phyloP scores from a whole-genome alignment of 1,284 basidiomycete species.

The Trametes polyzona region DNA sequence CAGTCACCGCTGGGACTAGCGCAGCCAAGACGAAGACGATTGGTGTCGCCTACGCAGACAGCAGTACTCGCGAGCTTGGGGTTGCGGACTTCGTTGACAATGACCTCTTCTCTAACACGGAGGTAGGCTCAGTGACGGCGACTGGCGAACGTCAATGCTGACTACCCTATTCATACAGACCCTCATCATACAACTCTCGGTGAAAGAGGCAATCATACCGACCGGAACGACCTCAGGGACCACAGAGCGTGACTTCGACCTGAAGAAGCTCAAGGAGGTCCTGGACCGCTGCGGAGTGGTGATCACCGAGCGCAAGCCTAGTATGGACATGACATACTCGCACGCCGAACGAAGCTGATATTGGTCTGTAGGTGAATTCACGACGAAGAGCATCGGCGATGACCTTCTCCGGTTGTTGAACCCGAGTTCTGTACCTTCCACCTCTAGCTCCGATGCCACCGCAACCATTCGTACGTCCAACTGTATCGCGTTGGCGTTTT shows the following conservation, averaged over 20 bases:
- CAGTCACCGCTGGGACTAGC: constrained; percentile 43
- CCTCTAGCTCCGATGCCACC: constrained; percentile 52
- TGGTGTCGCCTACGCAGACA: constrained; percentile 80
- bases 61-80: constrained; percentile 73
- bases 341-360: neutral
- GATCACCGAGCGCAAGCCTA: constrained; percentile 85
- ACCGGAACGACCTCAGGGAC: constrained; percentile 69
- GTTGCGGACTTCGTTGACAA: constrained; percentile 93
- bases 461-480: constrained; percentile 48
- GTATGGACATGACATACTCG: constrained; percentile 44
- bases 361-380: constrained; percentile 76
- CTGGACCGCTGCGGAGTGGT: constrained; percentile 92
- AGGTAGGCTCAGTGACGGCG: constrained; percentile 54
- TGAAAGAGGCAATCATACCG: constrained; percentile 88
- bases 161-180: constrained; percentile 65
- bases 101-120: constrained; percentile 94
- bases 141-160: neutral
- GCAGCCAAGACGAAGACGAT: constrained; percentile 65
- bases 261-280: constrained; percentile 82
- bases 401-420: constrained; percentile 82
- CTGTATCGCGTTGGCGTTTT: neutral
- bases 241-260: constrained; percentile 83
- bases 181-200: constrained; percentile 93
- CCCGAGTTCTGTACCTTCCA: constrained; percentile 43
- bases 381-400: constrained; percentile 79